Percentiles rank a stretch among this genome's conserved stretches.
These are phyloP conservation scores for Puccinellia tenuiflora DNA, from an alignment of 176 grass and related monocot genomes.

Conservation along the genomic window DNA sequence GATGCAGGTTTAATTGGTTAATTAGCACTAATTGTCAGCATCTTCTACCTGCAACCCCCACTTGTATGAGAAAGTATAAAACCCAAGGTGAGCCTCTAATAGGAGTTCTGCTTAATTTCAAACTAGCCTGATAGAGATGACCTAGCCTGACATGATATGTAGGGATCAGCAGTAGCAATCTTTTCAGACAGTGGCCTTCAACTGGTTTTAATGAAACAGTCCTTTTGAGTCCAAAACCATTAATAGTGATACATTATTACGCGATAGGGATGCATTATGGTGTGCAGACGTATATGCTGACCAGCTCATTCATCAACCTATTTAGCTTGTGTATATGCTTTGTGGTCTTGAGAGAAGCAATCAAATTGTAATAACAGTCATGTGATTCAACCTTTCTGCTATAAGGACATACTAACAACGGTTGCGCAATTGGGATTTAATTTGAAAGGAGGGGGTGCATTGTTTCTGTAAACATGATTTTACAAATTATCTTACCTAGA, in stretches of 20 bases:
- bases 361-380: neutral
- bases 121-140: slow-evolving; percentile 4
- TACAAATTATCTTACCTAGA: neutral
- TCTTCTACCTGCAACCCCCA: slow-evolving; percentile 16
- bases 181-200: slow-evolving; percentile 18
- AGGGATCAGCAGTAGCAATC: slow-evolving; percentile 11
- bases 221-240: neutral
- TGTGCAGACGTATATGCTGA: neutral
- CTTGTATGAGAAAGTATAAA: neutral
- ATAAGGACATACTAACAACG: neutral
- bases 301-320: neutral
- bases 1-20: slow-evolving; percentile 7
- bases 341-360: neutral
- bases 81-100: neutral
- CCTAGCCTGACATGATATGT: slow-evolving; percentile 1
- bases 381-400: neutral
- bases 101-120: neutral
- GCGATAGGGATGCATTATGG: neutral
- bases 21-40: neutral
- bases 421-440: neutral
- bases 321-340: neutral
- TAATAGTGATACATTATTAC: neutral
- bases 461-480: neutral
- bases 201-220: slow-evolving; percentile 10
- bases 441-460: neutral